Percentiles rank a stretch among this genome's conserved stretches.
Conservation (phyloP, 345 rosid species). For the Gossypium rotundifolium region DNA sequence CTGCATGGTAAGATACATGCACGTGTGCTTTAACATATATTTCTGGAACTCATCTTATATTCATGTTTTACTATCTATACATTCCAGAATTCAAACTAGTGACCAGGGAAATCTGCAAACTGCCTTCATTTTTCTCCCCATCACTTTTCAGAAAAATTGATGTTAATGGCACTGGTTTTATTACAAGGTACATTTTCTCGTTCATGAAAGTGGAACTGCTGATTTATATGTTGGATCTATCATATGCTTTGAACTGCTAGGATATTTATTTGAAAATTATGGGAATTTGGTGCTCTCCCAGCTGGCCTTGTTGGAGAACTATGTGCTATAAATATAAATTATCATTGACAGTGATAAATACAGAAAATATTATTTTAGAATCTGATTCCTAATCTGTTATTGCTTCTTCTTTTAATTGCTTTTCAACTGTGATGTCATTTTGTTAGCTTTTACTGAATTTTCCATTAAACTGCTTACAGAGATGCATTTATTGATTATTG, state of each 20-base stretch:
- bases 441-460: slow-evolving; percentile 6
- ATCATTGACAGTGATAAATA: not conserved
- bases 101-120: slow-evolving; percentile 86
- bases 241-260: not conserved
- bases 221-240: not conserved
- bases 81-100: slow-evolving; percentile 55
- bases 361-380: not conserved
- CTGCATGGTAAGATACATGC: slow-evolving; percentile 46
- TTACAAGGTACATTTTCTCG: slow-evolving; percentile 55
- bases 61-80: not conserved
- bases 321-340: not conserved
- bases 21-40: not conserved
- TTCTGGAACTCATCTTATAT: slow-evolving; percentile 7
- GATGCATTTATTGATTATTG: slow-evolving; percentile 81
- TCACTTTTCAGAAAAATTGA: slow-evolving; percentile 75
- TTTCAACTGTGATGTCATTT: not conserved
- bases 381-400: not conserved
- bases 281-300: not conserved
- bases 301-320: not conserved
- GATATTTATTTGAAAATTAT: not conserved
- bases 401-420: not conserved
- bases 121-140: slow-evolving; percentile 78
- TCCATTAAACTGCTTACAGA: slow-evolving; percentile 35
- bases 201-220: not conserved
- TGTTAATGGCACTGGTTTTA: slow-evolving; percentile 46